Base-by-base conservation (phyloP, 371 early-diverging fungal genomes). In the Mortierella sp. region DNA sequence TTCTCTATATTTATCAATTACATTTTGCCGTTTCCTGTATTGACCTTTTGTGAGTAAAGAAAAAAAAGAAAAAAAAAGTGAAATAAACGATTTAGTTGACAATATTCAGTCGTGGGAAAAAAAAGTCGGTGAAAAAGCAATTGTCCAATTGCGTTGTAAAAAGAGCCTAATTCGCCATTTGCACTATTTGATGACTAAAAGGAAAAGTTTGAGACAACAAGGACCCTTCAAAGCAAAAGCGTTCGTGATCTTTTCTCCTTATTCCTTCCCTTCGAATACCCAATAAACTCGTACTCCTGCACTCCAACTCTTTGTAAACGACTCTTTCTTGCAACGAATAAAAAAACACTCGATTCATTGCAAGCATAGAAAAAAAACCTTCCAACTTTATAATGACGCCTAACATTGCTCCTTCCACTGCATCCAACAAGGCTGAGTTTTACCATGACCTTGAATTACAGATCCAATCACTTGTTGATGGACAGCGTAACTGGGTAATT, bases 401-500 rank as follows among this genome's bases (percentile, higher is more conserved):
- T 35, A 68, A 74, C 58, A 67, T 80, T 42, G 23, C 64, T 13
- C 37, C 70, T 3, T 74, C 81, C 28, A 71, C 53, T 28, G 75
- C 81, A 3, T 45, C 75, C 37, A 57, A 83, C 61, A 89, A 88
- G 67, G 82, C 82, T 37, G 86, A 88, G 74, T 88, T 90, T 70
- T 90, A 90, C 71, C 49, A 71, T 23, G 89, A 87, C 34, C 83
- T 90, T 28, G 77, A 86, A 10, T 71, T 61, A 28, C 85, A 89
- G 69, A 74, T 87, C 23, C 67, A 84, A 35, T 75, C 77, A 49
- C 67, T 88, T 45, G 84, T 85, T 47, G 82, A 92, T 51, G 90
- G 86, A 35, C 89, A 90, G 72, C 85, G 89, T 54, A 89, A 87
- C 74, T 85, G 87, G 87, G 86, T 90, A 85, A 66, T 53, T 26